Evolutionary conservation across 2,329 filamentous ascomycete genomes (phyloP).

Genomic region (Colletotrichum sp.): DNA sequence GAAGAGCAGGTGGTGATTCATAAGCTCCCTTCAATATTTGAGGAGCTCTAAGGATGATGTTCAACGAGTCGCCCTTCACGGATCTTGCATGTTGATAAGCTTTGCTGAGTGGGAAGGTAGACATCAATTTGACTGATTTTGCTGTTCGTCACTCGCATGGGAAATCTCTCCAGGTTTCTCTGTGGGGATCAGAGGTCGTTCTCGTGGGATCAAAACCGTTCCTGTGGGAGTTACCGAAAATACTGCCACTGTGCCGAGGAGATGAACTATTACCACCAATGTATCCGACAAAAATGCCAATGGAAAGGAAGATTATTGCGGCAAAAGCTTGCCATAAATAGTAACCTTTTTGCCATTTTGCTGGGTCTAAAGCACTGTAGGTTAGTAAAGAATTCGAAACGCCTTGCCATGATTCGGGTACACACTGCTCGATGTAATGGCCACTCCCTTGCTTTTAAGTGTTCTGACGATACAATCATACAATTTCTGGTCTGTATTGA

Average conservation of each 20-base stretch:
- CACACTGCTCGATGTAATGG: background rate
- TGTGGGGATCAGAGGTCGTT: background rate
- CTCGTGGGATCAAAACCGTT: accelerated
- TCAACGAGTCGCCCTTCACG: background rate
- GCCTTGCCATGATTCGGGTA: accelerated
- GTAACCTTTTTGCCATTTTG: accelerated
- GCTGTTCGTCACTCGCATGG: background rate
- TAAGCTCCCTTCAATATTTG: background rate
- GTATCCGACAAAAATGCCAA: background rate
- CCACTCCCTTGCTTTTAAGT: background rate
- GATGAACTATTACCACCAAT: background rate
- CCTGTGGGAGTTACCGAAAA: background rate
- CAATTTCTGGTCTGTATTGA: background rate
- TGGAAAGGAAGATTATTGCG: background rate
- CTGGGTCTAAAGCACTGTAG: background rate
- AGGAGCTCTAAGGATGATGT: background rate
- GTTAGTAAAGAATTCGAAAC: background rate
- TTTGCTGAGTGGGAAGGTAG: background rate
- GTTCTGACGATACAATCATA: background rate
- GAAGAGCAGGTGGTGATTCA: background rate
- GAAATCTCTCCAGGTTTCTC: accelerated
- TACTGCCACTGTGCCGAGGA: background rate
- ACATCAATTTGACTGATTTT: background rate
- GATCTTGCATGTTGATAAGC: background rate
- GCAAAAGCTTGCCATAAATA: background rate